Base-by-base conservation (phyloP, 2,329 filamentous ascomycete genomes). In the Coccinonectria pachysandricola region DNA sequence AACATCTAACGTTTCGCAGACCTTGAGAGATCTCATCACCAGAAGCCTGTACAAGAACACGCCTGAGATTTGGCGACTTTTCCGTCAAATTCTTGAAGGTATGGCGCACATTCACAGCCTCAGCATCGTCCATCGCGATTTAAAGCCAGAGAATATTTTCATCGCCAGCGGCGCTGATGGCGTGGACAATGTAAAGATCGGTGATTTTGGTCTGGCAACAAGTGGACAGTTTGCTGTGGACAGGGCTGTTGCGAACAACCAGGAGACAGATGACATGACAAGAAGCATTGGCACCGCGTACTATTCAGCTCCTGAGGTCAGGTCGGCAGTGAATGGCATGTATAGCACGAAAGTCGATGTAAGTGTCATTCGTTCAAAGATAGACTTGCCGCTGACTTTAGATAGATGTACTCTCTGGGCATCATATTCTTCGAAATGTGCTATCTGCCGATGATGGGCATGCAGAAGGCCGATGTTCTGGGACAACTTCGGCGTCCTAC, bases 361-460 rank as follows among this genome's bases (percentile, higher is more conserved):
- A 55, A 62, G 75, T 64, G 20, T 7, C n/a, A n/a, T 24, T 2
- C 5, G 7, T 12, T 3, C 9, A 11, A 6, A 3, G 8, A 5
- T 3, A 1, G 5, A 4, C 12, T 8, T 18, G 10, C 4, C 7
- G 26, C 10, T 5, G 4, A 6, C 15, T 12, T 24, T 34, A 28
- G 41, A 1, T 6, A 76, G 69, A 96, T 98, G 88, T 98, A 91
- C 50, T 95, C 88, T 0, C 65, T 98, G 21, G 91, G 91, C 0
- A 82, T 98, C 37, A 96, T 98, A 31, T 93, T 98, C 58, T 96
- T 95, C 42, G 91, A 98, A 55, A 98, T 98, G 91, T 92, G 82
- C 46, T 87, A 77, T 38, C 56, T 63, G 17, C 65, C 72, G 1
- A 70, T 78, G 56, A 63, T 77, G 49, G 74, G 73, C 4, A 78